Evolutionary conservation across 306 rosid genomes (phyloP).

Genomic region (Cucurbita moschata): DNA sequence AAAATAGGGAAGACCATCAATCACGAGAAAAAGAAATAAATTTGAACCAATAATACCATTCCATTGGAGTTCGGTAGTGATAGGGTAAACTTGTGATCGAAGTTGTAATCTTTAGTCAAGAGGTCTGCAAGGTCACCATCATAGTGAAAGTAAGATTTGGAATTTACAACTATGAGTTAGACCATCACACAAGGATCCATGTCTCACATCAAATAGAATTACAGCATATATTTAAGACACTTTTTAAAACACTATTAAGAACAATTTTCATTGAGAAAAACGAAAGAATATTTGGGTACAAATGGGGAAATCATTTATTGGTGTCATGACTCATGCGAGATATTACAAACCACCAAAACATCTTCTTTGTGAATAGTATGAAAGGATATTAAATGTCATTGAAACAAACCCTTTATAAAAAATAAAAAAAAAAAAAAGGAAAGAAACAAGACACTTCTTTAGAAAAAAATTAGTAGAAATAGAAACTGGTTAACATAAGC

Average conservation of each 20-base stretch:
- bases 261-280: background rate
- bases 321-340: background rate
- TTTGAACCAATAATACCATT: slow-evolving; percentile 34
- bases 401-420: background rate
- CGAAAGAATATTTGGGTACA: background rate
- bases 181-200: background rate
- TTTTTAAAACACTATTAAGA: too few species aligned
- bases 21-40: background rate
- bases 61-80: slow-evolving; percentile 52
- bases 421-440: too few species aligned
- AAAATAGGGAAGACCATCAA: background rate
- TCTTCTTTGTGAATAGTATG: background rate
- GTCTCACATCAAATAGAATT: background rate
- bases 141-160: background rate
- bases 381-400: background rate
- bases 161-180: background rate
- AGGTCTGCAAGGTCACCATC: slow-evolving; percentile 38
- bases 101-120: slow-evolving; percentile 76
- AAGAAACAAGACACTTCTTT: background rate
- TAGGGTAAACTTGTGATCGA: slow-evolving; percentile 63
- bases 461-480: background rate
- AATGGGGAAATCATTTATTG: background rate
- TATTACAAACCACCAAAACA: background rate
- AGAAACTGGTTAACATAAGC: background rate
- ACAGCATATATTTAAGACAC: background rate